Base-by-base conservation (phyloP, 1,284 basidiomycete genomes). In the Phylloboletellus chloephorus region DNA sequence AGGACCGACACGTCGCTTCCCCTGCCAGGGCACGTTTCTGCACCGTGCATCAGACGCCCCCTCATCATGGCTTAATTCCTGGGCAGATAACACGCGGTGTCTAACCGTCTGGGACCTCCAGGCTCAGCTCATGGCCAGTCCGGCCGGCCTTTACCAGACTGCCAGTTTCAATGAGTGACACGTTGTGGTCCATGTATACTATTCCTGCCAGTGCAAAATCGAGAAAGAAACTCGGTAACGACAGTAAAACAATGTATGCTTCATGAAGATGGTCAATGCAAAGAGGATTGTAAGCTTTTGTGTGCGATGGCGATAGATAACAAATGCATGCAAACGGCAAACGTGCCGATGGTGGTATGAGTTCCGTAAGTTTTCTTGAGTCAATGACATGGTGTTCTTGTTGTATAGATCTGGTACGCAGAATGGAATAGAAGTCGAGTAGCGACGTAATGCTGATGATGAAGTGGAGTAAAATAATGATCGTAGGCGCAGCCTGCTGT, bases 321-420 rank as follows among this genome's bases (percentile, higher is more conserved):
- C 57, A 61, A 56, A 59, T 63, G 63, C 56, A 47, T 44, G 57
- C 46, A 46, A 52, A 41, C 17, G 52, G 56, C 48, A 50, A 55
- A 50, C 13, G 35, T 31, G 44, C 54, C 51, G 35, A 35, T 61
- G 52, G 49, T 62, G 59, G 53, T 64, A 61, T 61, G 60, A 24
- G 52, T 60, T 60, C 62, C 60, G 46, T 48, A 57, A 53, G 44
- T 54, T 63, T 63, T 60, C 49, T 54, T 41, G 46, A 47, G 51
- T 48, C 46, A 48, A 60, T 54, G 36, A 50, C 47, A 19, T 45
- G 50, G 48, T 39, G 41, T 60, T 63, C 47, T 61, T 60, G 58
- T 63, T 58, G 58, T 56, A 59, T 64, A 64, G 61, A 64, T 64
- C 61, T 64, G 54, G 47, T 62, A 64, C 61, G 56, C 32, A 51